Evolutionary conservation across 2,329 filamentous ascomycete species (phyloP), one percentile per base, ranked within the genome.

Genomic region (Aspergillus pseudonomiae): DNA sequence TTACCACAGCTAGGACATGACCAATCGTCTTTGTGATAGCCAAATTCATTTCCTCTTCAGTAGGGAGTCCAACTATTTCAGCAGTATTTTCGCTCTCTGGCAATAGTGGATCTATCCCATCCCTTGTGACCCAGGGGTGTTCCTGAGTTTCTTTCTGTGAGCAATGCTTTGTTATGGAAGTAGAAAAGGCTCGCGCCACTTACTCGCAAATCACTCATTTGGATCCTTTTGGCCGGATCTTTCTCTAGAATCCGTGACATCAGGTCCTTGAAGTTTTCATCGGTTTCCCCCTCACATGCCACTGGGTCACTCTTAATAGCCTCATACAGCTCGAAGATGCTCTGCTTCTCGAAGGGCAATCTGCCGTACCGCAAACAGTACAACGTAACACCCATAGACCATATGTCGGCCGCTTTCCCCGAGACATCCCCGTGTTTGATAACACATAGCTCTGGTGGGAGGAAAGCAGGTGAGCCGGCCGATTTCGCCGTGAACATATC

Each of bases 371-470:
- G 89, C 45, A 99, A 84, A 76, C 95, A 99, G 76, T 94, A 98
- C 2, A 99, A 82, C 1, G 94, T 96, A 10, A 97, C 90, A 7
- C 95, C 95, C 94, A 98, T 98, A 4, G 94, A 96, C 95, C 95
- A 99, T 60, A 99, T 93, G 78, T 99, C 95, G 4, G 93, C 93
- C 4, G 94, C 93, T 70, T 88, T 91, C 12, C 95, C 95, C 3
- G 92, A 94, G 1, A 98, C 90, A 68, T 94, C 89, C 0, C 92
- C 92, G 74, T 97, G 94, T 71, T 88, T 93, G 9, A 89, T 87
- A 26, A 94, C 89, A 73, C 95, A 99, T 14, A 99, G 83, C 77
- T 99, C 95, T 0, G 95, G 95, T 0, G 95, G 92, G 63, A 98
- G 85, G 73, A 99, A 99, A 0, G 95, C 95, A 0, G 95, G 95